Evolutionary conservation across 208 protist species (phyloP).

Genomic region (Leishmania tarentolae): DNA sequence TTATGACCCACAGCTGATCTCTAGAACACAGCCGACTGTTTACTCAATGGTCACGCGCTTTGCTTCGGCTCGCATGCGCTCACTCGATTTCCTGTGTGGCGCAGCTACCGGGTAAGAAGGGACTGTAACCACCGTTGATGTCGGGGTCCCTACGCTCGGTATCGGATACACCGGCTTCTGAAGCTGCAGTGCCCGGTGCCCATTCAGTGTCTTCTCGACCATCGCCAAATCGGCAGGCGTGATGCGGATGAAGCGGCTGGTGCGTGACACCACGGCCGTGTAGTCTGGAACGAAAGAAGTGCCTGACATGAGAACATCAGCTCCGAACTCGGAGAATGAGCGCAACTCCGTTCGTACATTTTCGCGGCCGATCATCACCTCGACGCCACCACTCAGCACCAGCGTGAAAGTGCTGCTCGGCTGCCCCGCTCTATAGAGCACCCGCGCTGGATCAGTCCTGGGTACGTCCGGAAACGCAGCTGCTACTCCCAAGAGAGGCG

Average conservation of each 20-base stretch:
- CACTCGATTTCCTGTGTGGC: not conserved
- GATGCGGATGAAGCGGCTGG: conserved; percentile 58
- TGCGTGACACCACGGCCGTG: conserved; percentile 58
- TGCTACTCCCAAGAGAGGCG: not conserved
- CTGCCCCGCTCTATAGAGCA: conserved; percentile 52
- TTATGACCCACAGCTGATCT: not conserved
- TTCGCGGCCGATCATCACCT: conserved; percentile 35
- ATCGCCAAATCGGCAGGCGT: conserved; percentile 46
- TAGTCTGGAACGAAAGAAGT: conserved; percentile 63
- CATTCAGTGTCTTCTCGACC: conserved; percentile 37
- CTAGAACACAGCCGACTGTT: not conserved
- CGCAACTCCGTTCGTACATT: conserved; percentile 53
- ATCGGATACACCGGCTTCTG: conserved; percentile 19
- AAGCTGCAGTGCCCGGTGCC: conserved; percentile 11
- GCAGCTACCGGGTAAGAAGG: not conserved
- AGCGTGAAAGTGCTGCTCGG: conserved; percentile 54
- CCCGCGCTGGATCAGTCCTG: conserved; percentile 15
- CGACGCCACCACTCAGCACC: conserved; percentile 66
- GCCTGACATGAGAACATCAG: conserved; percentile 41
- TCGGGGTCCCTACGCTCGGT: not conserved
- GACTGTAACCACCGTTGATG: conserved; percentile 11
- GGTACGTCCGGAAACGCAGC: conserved; percentile 1
- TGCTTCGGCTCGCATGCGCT: conserved; percentile 19
- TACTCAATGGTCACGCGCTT: conserved; percentile 28
- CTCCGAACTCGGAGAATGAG: conserved; percentile 69